Conservation (phyloP, 2,329 filamentous ascomycete genomes). For the Calonectria fujianensis region DNA sequence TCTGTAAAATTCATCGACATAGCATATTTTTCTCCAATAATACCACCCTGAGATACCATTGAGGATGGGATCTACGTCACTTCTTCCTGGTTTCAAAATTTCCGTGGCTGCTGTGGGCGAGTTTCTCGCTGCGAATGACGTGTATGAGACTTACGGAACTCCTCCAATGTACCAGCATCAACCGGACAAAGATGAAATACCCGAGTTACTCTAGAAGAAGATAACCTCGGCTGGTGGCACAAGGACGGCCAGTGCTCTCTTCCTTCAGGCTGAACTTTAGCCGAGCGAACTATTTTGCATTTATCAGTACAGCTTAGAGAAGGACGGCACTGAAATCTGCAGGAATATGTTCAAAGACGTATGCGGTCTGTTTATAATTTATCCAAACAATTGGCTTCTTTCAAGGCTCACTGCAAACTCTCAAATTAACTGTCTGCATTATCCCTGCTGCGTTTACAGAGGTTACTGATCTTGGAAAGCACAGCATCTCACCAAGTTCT, state of each 20-base stretch:
- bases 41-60: neutral
- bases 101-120: neutral
- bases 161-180: neutral
- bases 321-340: too few species aligned
- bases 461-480: neutral
- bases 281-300: neutral
- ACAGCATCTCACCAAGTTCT: neutral
- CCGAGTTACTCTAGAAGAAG: neutral
- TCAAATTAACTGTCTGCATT: neutral
- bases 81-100: neutral
- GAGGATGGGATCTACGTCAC: neutral
- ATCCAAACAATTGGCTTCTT: neutral
- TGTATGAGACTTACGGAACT: neutral
- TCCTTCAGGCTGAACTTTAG: neutral
- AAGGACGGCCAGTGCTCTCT: neutral
- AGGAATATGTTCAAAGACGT: too few species aligned
- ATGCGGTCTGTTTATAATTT: neutral
- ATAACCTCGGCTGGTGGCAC: neutral
- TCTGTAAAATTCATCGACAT: neutral
- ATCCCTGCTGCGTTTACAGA: neutral
- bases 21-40: neutral
- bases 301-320: neutral
- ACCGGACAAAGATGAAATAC: neutral
- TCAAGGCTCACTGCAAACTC: neutral
- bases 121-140: neutral